phyloP scores from a whole-genome alignment of 805 yeast genomes.

The Hanseniaspora pseudoguilliermondii region DNA sequence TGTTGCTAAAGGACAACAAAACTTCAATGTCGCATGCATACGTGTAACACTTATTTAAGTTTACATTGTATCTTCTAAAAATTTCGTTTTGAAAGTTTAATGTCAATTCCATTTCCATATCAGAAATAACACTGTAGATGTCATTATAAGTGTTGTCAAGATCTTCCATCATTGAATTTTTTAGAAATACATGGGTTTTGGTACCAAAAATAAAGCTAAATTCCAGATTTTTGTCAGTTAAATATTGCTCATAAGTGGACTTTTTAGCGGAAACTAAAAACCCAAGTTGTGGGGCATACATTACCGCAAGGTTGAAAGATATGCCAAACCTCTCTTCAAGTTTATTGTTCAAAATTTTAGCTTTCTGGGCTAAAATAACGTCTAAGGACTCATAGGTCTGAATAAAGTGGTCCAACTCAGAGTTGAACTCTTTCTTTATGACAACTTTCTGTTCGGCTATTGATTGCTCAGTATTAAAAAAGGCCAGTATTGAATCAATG shows the following conservation, averaged over 20 bases:
- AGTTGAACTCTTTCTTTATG: conserved; percentile 25
- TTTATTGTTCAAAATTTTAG: conserved; percentile 15
- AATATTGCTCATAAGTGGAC: not conserved
- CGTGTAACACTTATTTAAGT: conserved; percentile 18
- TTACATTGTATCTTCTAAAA: conserved; percentile 8
- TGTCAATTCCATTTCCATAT: conserved; percentile 32
- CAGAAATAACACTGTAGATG: conserved; percentile 30
- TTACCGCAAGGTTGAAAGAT: conserved; percentile 24
- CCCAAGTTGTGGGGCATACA: conserved; percentile 37
- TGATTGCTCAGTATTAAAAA: conserved; percentile 31
- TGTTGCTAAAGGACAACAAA: conserved; percentile 26
- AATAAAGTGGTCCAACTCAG: conserved; percentile 22
- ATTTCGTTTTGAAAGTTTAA: conserved; percentile 24
- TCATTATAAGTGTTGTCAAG: conserved; percentile 34
- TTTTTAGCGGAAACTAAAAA: conserved; percentile 27
- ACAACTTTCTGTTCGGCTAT: conserved; percentile 21
- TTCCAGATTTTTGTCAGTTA: not conserved
- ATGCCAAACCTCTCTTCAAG: conserved; percentile 6
- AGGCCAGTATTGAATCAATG: conserved; percentile 18
- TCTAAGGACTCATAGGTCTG: conserved; percentile 27
- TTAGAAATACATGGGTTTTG: conserved; percentile 28
- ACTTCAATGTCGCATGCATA: conserved; percentile 30
- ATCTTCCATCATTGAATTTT: conserved; percentile 23
- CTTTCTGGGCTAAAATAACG: conserved; percentile 20
- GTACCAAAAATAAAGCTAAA: conserved; percentile 31